A percentile compares a stretch with the other conserved stretches of the same genome.
phyloP scores from a whole-genome alignment of 2,329 filamentous ascomycete species.

The Coniochaeta ligniaria region DNA sequence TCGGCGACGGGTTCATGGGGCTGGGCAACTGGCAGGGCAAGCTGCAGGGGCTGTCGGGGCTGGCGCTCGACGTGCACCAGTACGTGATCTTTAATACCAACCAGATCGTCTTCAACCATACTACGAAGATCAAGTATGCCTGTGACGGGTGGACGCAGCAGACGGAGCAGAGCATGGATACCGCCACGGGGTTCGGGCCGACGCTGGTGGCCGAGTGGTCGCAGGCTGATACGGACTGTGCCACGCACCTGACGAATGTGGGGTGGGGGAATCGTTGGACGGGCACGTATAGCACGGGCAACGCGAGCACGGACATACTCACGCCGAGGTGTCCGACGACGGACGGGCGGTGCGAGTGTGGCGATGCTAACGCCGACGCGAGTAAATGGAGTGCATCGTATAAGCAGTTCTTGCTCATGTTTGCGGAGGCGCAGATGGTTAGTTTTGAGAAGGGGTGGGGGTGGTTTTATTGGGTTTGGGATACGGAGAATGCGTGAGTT shows the following conservation, averaged over 20 bases:
- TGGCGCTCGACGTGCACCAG: slow-evolving; percentile 95
- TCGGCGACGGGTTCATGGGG: slow-evolving; percentile 93
- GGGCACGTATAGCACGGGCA: slow-evolving; percentile 70
- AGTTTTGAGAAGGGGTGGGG: slow-evolving; percentile 90
- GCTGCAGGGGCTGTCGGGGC: slow-evolving; percentile 60
- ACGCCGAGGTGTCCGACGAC: slow-evolving; percentile 67
- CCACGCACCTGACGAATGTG: slow-evolving; percentile 80
- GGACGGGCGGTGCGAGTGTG: slow-evolving; percentile 63
- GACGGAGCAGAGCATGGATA: slow-evolving; percentile 64
- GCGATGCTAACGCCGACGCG: slow-evolving; percentile 66
- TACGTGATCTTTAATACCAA: slow-evolving; percentile 96
- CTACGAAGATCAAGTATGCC: slow-evolving; percentile 77
- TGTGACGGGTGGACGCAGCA: slow-evolving; percentile 84
- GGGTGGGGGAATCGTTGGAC: slow-evolving; percentile 85
- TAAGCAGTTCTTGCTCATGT: slow-evolving; percentile 79
- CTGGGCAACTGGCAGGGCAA: slow-evolving; percentile 84
- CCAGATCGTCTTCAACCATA: slow-evolving; percentile 75
- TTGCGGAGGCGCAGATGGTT: slow-evolving; percentile 93
- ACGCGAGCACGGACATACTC: slow-evolving; percentile 52
- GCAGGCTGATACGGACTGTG: slow-evolving; percentile 95
- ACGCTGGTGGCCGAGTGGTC: slow-evolving; percentile 97
- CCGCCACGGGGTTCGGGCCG: slow-evolving; percentile 75
- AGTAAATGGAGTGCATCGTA: slow-evolving; percentile 63
- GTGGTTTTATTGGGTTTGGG: slow-evolving; percentile 99
- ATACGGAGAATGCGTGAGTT: slow-evolving; percentile 57